Evolutionary conservation across 2,329 filamentous ascomycete genomes (phyloP).

Genomic region (Paecilomyces variotii): DNA sequence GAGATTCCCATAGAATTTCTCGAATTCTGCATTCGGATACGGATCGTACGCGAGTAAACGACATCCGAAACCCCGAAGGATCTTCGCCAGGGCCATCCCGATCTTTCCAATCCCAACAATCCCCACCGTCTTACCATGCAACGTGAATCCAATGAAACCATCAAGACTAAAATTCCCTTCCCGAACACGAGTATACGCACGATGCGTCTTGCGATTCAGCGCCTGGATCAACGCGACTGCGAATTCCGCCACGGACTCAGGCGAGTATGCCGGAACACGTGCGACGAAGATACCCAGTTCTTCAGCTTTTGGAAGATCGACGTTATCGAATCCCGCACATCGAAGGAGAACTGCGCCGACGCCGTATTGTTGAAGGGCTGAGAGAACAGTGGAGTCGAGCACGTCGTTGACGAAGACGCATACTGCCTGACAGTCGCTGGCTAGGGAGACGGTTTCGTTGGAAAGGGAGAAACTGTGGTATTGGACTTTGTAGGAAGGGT

Average conservation of each 20-base stretch:
- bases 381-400: constrained; percentile 45
- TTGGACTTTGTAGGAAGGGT: constrained; percentile 38
- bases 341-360: constrained; percentile 55
- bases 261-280: constrained; percentile 61
- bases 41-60: constrained; percentile 54
- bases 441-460: constrained; percentile 49
- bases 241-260: constrained; percentile 63
- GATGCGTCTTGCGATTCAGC: constrained; percentile 59
- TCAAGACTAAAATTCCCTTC: constrained; percentile 62
- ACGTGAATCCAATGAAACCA: constrained; percentile 50
- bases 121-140: constrained; percentile 59
- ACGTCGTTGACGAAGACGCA: constrained; percentile 64
- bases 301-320: constrained; percentile 52
- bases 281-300: constrained; percentile 52
- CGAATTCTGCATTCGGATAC: constrained; percentile 43
- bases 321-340: constrained; percentile 62
- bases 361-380: constrained; percentile 42
- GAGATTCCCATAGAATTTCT: constrained; percentile 41
- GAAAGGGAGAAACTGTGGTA: constrained; percentile 54
- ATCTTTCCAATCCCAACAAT: constrained; percentile 59
- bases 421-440: constrained; percentile 47
- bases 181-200: constrained; percentile 59
- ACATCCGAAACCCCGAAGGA: constrained; percentile 60
- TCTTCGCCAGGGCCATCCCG: constrained; percentile 53
- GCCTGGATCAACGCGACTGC: constrained; percentile 60